A percentile compares a stretch with the other conserved stretches of the same genome.
Evolutionary conservation across 208 protist genomes (phyloP).

Genomic region (Trypanosoma theileri): DNA sequence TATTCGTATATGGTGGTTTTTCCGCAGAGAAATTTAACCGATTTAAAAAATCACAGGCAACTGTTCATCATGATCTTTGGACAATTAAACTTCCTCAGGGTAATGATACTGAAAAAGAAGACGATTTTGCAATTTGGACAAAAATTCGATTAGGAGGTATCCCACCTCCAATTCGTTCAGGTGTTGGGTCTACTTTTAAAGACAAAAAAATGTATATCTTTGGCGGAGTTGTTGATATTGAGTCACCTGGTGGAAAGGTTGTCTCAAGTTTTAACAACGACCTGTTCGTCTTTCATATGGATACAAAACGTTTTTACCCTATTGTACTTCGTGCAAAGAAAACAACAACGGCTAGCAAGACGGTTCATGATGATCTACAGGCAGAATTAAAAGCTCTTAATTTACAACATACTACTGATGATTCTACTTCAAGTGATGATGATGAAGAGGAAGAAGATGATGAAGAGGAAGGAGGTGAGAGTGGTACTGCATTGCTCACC

Average conservation of each 20-base stretch:
- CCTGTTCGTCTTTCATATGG: constrained; percentile 91
- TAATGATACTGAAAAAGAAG: constrained; percentile 7
- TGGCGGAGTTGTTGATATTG: constrained; percentile 89
- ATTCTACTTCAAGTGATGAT: constrained; percentile 21
- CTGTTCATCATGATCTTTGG: constrained; percentile 90
- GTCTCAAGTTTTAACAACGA: constrained; percentile 90
- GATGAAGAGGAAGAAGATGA: constrained; percentile 22
- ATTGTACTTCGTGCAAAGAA: constrained; percentile 57
- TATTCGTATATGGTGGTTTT: constrained; percentile 92
- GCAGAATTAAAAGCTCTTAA: constrained; percentile 67
- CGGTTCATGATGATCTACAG: constrained; percentile 35
- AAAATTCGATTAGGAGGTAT: constrained; percentile 78
- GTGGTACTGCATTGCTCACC: constrained; percentile 1
- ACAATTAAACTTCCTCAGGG: constrained; percentile 46
- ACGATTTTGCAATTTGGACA: constrained; percentile 59
- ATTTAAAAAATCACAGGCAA: constrained; percentile 87
- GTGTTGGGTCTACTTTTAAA: constrained; percentile 59
- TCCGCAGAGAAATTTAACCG: constrained; percentile 87
- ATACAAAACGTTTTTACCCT: constrained; percentile 86
- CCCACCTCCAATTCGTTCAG: constrained; percentile 83
- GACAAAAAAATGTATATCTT: constrained; percentile 90
- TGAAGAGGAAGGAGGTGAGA: constrained; percentile 28
- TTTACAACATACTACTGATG: constrained; percentile 24
- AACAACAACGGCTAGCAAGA: constrained; percentile 15
- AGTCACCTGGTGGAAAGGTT: constrained; percentile 81